Evolutionary conservation across 495 filamentous ascomycete genomes (phyloP), one percentile per base, ranked within the genome.

Genomic region (Aspergillus indologenus): DNA sequence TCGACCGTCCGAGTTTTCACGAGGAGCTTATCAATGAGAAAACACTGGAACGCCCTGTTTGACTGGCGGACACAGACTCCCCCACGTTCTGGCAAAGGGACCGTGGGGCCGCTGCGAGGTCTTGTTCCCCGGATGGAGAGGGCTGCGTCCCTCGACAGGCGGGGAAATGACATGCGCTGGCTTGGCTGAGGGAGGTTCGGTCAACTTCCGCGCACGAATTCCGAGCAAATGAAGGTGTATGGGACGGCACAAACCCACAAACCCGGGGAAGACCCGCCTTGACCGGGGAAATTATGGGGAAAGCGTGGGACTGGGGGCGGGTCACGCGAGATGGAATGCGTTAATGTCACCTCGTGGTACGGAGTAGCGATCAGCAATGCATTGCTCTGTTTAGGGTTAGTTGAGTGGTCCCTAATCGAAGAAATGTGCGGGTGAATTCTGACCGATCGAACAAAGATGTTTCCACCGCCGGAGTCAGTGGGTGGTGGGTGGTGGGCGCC

Each of bases 11-110:
- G 31, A 43, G 21, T 22, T 54, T 54, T 44, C 52, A 22, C 31
- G 31, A 15, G 19, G 24, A 50, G 54, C 54, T 56, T 56, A 56
- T 56, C 34, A 56, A 40, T 7, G 34, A 15, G 34, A 15, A 40
- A 7, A 2, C 34, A 40, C 34, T 15, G 12, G 12, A 8, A 8
- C 4, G 34, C 34, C 12, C 7, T 14, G 34, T 14, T 15, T 40
- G 34, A 40, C 34, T 40, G 34, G 34, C 34, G 2, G 12, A 40
- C 34, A 2, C 5, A 40, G 7, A 40, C 5, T 40, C 34, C 34
- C 34, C 34, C 34, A 15, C 34, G 34, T 14, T 40, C 7, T 40
- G 5, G 34, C 12, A 15, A 2, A 40, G 34, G 34, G 34, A 40
- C 12, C 2, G 34, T 40, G 12, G 12, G 34, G 7, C 34, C 4